Evolutionary conservation across 441 rosid species (phyloP).

Genomic region (California macrophylla): DNA sequence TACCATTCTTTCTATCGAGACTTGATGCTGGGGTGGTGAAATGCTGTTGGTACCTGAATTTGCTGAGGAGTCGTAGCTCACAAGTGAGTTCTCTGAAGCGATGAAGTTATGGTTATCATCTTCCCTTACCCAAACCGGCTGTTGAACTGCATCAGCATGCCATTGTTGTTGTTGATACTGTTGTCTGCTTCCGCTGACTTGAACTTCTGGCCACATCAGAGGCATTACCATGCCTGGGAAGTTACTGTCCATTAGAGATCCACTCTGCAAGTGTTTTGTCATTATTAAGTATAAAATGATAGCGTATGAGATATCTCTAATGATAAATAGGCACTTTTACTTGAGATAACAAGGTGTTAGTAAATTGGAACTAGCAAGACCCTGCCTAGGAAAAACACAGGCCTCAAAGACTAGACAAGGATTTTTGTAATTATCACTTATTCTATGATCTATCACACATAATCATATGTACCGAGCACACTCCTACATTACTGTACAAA

Average conservation of each 20-base stretch:
- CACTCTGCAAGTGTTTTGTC: constrained; percentile 36
- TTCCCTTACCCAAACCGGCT: constrained; percentile 53
- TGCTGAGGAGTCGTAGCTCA: constrained; percentile 43
- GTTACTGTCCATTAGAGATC: constrained; percentile 45
- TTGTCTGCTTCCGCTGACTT: constrained; percentile 42
- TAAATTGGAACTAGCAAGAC: background rate
- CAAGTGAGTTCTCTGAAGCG: constrained; percentile 48
- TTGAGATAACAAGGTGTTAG: background rate
- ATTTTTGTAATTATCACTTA: background rate
- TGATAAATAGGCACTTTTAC: background rate
- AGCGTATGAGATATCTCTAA: background rate
- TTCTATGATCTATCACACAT: background rate
- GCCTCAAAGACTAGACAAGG: background rate
- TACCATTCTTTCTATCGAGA: too few relatives aligned
- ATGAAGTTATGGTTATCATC: constrained; percentile 46
- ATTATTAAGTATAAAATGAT: too few relatives aligned
- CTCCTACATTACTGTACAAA: background rate
- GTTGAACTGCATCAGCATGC: constrained; percentile 45
- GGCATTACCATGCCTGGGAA: constrained; percentile 50
- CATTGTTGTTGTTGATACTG: constrained; percentile 47
- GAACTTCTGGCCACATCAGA: constrained; percentile 51
- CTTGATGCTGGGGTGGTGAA: too few relatives aligned
- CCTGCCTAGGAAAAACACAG: background rate
- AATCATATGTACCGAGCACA: background rate
- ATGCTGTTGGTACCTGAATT: constrained; percentile 40